Evolutionary conservation across 257 asterid genomes (phyloP).

Genomic region (Ilex aquifolium): DNA sequence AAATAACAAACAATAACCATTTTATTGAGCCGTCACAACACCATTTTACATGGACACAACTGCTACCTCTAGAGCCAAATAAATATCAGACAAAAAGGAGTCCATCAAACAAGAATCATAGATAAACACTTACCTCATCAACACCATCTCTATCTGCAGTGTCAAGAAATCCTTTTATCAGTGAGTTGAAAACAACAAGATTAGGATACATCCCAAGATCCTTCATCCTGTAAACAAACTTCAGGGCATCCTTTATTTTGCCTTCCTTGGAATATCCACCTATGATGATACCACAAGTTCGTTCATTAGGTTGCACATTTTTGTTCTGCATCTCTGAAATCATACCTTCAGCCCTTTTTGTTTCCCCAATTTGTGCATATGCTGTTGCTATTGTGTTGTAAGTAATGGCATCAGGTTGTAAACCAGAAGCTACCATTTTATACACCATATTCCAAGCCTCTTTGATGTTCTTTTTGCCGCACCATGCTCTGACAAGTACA

Average conservation of each 20-base stretch:
- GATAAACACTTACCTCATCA: conserved; percentile 54
- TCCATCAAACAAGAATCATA: background rate
- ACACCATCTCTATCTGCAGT: conserved; percentile 57
- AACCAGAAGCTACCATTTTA: conserved; percentile 56
- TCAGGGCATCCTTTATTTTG: conserved; percentile 66
- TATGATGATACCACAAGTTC: conserved; percentile 81
- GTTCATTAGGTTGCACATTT: conserved; percentile 59
- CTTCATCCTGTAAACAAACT: conserved; percentile 74
- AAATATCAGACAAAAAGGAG: background rate
- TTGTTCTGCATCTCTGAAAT: conserved; percentile 51
- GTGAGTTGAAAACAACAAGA: conserved; percentile 77
- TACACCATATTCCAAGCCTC: conserved; percentile 71
- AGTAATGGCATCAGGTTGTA: conserved; percentile 76
- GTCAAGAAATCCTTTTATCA: conserved; percentile 72
- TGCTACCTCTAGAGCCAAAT: too few species aligned
- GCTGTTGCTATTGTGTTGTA: conserved; percentile 81
- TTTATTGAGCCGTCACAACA: background rate
- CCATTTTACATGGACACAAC: too few species aligned
- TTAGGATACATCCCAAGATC: conserved; percentile 67
- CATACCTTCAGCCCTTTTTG: conserved; percentile 67
- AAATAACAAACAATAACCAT: too few species aligned
- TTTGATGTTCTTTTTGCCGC: conserved; percentile 46
- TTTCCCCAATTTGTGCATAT: conserved; percentile 61
- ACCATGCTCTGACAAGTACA: conserved; percentile 84
- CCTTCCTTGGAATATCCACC: conserved; percentile 85